Base-by-base conservation (phyloP, 139 green algal species). In the Chlamydomonas urium region DNA sequence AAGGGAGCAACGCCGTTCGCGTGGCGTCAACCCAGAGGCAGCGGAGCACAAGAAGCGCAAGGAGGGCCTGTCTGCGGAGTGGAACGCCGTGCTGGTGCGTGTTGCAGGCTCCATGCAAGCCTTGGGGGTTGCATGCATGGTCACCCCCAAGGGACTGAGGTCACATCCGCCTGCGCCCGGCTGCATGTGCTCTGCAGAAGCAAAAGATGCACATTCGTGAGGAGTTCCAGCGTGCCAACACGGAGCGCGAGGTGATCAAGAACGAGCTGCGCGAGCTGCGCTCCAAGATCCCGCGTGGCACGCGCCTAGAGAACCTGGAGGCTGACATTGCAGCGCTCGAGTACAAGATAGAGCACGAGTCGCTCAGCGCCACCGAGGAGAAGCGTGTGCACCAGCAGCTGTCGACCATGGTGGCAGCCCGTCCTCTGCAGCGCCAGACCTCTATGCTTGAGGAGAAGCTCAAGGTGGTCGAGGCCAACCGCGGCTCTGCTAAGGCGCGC, bases 261-360 rank as follows among this genome's bases (percentile, higher is more conserved):
- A 45, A 50, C 0, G 74, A 79, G 24, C 59, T 75, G 45, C 74
- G 79, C 21, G 29, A 6, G 23, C 65, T 85, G 4, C 65, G 76
- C 19, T 60, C 76, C 33, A 75, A 76, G 60, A 71, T 72, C 21
- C 53, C 63, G 47, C 53, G 70, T 4, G 53, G 63, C 38, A 28
- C 77, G 8, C 79, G 69, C 37, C 34, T 57, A 0, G 79, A 85
- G 0, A 76, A 68, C 26, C 23, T 80, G 33, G 79, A 85, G 36
- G 28, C 53, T 38, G 65, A 81, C 24, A 60, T 81, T 19, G 21
- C n/a, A 21, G 56, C 76, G 57, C 50, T 85, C 34, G 83, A 86
- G 61, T 86, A 81, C 66, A 83, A 81, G 72, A 69, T 85, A 14
- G 45, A 56, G 17, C 83, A 89, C 37, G 83, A 89, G 57, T 59